Evolutionary conservation across 768 basidiomycete species (phyloP), one percentile per base, ranked within the genome.

Genomic region (Lactarius indigo): DNA sequence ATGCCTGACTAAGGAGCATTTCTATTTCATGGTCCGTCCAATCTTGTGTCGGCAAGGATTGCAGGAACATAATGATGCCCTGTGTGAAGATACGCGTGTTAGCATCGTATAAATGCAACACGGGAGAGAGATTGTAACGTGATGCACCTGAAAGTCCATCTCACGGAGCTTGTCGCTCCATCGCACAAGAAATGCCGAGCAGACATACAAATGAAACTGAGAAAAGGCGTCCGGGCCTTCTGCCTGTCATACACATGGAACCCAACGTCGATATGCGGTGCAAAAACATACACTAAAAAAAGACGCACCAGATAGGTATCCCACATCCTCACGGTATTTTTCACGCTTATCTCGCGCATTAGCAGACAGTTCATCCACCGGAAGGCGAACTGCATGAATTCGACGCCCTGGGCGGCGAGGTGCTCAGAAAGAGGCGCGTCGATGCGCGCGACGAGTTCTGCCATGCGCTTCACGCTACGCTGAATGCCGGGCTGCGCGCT

Each of bases 381-480:
- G 79, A 99, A 99, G 44, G 97, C 96, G 73, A 99, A 99, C 75
- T 99, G 97, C 89, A 99, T 97, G 74, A 97, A 99, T 79, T 98
- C 96, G 71, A 99, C 95, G 72, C 91, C 92, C 77, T 99, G 90
- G 13, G 87, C 79, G 68, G 90, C 89, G 60, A 99, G 83, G 78
- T 99, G 97, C 8, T 85, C 79, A 5, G 89, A 83, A n/a, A 99
- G 84, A 2, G 94, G 93, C 23, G 90, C 86, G 79, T 97, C 93
- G 64, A 96, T 94, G 59, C 95, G 84, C 23, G 87, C 87, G 59
- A 98, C 94, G 39, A 98, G 84, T 70, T 96, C 94, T 10, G 91
- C 87, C 96, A 98, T 98, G 68, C 95, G 84, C 72, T 88, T 87
- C 39, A 99, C 94, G 73, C 92, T 91, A 65, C 95, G 81, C 72